Conservation (phyloP, 1,139 yeast genomes). For the Scheffersomyces lignicola region DNA sequence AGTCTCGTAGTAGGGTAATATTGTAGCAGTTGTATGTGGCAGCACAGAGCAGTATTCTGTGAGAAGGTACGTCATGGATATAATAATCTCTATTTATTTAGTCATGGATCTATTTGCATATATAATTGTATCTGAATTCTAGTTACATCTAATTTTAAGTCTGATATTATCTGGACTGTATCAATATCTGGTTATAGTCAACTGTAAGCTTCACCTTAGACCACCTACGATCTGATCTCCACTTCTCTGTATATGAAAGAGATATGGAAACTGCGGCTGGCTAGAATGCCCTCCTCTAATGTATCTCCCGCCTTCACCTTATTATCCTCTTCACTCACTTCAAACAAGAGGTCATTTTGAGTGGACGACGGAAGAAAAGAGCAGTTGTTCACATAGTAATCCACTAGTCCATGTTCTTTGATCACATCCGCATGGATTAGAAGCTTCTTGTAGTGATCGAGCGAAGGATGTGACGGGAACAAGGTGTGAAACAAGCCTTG, state of each 20-base stretch:
- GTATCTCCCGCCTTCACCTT: slow-evolving; percentile 11
- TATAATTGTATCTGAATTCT: too few relatives aligned
- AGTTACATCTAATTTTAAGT: too few relatives aligned
- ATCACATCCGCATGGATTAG: slow-evolving; percentile 43
- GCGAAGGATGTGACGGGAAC: slow-evolving; percentile 5
- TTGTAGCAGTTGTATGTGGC: too few relatives aligned
- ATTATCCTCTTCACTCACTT: slow-evolving; percentile 15
- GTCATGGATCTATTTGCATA: too few relatives aligned
- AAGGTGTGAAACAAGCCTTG: slow-evolving; percentile 10
- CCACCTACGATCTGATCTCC: too few relatives aligned
- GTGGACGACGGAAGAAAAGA: slow-evolving; percentile 33
- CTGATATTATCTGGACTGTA: too few relatives aligned
- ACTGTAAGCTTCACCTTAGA: too few relatives aligned
- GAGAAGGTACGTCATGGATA: too few relatives aligned
- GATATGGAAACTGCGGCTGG: slow-evolving; percentile 33
- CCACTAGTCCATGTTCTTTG: slow-evolving; percentile 49
- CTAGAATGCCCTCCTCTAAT: slow-evolving; percentile 34
- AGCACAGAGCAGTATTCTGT: too few relatives aligned
- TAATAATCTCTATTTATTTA: too few relatives aligned
- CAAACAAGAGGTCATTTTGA: slow-evolving; percentile 22
- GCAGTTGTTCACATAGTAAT: slow-evolving; percentile 43
- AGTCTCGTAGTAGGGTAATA: too few relatives aligned
- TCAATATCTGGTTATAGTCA: too few relatives aligned
- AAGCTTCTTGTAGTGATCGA: slow-evolving; percentile 13
- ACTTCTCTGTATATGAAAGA: slow-evolving; percentile 27